A percentile compares a stretch with the other conserved stretches of the same genome.
These are phyloP conservation scores for Citrus sinensis DNA, from an alignment of 345 rosid species.

Conservation along the genomic window DVS_A1.0 CM039166.1:2275001-2275500, in stretches of 20 bases:
- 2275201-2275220: neutral
- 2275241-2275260: neutral
- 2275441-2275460: too few relatives aligned
- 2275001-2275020: constrained; percentile 64
- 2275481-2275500: too few relatives aligned
- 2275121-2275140: neutral
- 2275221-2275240: neutral
- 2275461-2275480: too few relatives aligned
- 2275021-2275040: neutral
- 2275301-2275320: neutral
- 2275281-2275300: neutral
- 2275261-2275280: neutral
- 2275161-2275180: neutral
- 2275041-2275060: neutral
- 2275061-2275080: neutral
- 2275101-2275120: neutral
- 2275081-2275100: neutral
- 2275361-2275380: too few relatives aligned
- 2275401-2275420: too few relatives aligned
- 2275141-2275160: neutral
- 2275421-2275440: too few relatives aligned
- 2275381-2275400: too few relatives aligned
- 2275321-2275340: too few relatives aligned
- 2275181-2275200: neutral
- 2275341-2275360: too few relatives aligned